Percentiles rank a stretch among this genome's conserved stretches.
Conservation (phyloP, 2,329 filamentous ascomycete species). For the Alternaria gaisen region DNA sequence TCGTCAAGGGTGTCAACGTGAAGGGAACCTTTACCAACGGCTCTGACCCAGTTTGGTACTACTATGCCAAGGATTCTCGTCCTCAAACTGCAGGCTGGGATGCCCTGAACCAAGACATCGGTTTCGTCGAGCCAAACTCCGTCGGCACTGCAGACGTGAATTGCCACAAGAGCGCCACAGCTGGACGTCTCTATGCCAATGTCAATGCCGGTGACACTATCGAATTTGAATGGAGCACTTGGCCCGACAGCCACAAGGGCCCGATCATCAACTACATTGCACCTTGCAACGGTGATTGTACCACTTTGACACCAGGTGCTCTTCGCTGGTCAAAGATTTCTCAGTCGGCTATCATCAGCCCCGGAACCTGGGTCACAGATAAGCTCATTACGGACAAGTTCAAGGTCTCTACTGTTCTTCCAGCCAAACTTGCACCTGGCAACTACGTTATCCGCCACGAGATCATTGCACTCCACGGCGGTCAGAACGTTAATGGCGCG, state of each 20-base stretch:
- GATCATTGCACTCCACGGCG: conserved; percentile 59
- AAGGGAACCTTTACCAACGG: conserved; percentile 38
- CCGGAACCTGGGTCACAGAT: conserved; percentile 48
- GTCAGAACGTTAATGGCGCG: conserved; percentile 56
- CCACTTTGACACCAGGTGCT: conserved; percentile 30
- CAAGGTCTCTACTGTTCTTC: conserved; percentile 57
- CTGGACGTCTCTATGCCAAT: conserved; percentile 44
- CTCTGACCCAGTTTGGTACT: conserved; percentile 46
- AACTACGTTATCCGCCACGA: conserved; percentile 66
- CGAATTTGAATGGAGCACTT: conserved; percentile 49
- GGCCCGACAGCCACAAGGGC: conserved; percentile 49
- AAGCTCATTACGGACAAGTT: conserved; percentile 56
- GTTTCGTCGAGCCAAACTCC: conserved; percentile 47
- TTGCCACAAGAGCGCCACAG: conserved; percentile 52
- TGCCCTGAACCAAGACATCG: conserved; percentile 48
- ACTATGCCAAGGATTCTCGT: conserved; percentile 32
- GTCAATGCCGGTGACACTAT: conserved; percentile 48
- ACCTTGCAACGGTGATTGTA: conserved; percentile 38
- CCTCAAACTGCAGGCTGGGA: conserved; percentile 48
- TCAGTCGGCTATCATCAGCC: conserved; percentile 37
- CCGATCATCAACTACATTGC: conserved; percentile 41
- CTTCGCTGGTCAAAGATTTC: conserved; percentile 50
- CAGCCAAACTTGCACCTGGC: conserved; percentile 55
- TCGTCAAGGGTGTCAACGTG: conserved; percentile 37
- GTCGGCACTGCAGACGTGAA: conserved; percentile 42